Evolutionary conservation across 2,329 filamentous ascomycete genomes (phyloP).

Genomic region (Cryphonectria radicalis): DNA sequence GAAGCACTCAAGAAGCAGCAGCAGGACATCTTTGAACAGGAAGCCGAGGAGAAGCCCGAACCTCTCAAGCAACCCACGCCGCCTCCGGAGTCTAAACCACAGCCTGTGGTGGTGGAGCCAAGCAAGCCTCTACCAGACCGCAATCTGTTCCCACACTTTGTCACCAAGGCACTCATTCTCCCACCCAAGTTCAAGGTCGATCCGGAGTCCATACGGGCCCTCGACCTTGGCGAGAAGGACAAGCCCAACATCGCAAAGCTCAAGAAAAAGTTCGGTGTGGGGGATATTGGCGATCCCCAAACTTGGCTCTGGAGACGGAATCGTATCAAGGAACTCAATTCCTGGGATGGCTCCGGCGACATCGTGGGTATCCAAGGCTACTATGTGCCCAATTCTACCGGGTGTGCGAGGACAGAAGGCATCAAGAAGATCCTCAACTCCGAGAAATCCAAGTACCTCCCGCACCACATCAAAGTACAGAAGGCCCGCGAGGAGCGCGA

Average conservation of each 20-base stretch:
- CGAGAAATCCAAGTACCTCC: conserved; percentile 97
- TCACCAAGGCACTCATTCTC: conserved; percentile 50
- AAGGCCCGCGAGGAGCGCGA: conserved; percentile 91
- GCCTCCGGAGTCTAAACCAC: conserved; percentile 38
- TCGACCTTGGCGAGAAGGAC: conserved; percentile 51
- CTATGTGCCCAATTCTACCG: conserved; percentile 85
- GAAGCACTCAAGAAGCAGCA: conserved; percentile 63
- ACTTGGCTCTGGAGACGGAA: conserved; percentile 63
- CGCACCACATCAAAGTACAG: conserved; percentile 95
- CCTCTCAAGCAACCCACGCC: conserved; percentile 37
- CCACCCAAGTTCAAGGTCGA: conserved; percentile 51
- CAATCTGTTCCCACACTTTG: conserved; percentile 53
- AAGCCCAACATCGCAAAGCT: conserved; percentile 54
- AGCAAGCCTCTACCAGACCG: conserved; percentile 44
- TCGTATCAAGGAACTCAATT: conserved; percentile 60
- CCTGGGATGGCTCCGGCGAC: conserved; percentile 38
- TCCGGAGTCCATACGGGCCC: conserved; percentile 48
- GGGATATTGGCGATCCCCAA: conserved; percentile 53
- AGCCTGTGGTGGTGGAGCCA: conserved; percentile 41
- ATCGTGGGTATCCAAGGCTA: conserved; percentile 59
- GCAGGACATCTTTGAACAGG: conserved; percentile 53
- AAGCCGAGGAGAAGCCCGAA: conserved; percentile 43
- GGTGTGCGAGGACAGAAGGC: conserved; percentile 88
- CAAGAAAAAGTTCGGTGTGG: conserved; percentile 50
- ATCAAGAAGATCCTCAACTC: conserved; percentile 95